Evolutionary conservation across 768 basidiomycete genomes (phyloP).

Genomic region (Leccinum rimulosum): DNA sequence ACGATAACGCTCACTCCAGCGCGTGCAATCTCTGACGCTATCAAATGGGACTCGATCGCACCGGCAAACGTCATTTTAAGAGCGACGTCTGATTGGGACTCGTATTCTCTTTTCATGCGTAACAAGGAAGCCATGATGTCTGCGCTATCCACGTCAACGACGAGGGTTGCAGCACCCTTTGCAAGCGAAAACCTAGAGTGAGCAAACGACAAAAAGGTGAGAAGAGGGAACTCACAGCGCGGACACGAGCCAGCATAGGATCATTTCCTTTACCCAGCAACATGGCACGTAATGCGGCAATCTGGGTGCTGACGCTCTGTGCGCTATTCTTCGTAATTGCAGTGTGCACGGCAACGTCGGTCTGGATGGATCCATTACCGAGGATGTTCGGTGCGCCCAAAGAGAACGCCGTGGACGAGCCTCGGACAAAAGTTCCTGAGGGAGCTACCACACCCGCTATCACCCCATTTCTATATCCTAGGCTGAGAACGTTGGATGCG

Average conservation of each 20-base stretch:
- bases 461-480: conserved; percentile 67
- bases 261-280: conserved; percentile 53
- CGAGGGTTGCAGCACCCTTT: conserved; percentile 62
- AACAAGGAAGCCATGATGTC: conserved; percentile 74
- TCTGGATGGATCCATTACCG: conserved; percentile 34
- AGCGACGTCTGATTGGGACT: conserved; percentile 51
- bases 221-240: conserved; percentile 8
- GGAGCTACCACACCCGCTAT: conserved; percentile 57
- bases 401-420: conserved; percentile 61
- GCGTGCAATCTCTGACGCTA: conserved; percentile 65
- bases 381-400: conserved; percentile 41
- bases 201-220: background rate
- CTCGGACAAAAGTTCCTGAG: conserved; percentile 51
- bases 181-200: background rate
- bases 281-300: conserved; percentile 60
- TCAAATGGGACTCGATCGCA: conserved; percentile 59
- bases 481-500: conserved; percentile 34
- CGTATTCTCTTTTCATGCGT: conserved; percentile 65
- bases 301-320: conserved; percentile 63
- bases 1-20: conserved; percentile 74
- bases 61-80: conserved; percentile 64
- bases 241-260: conserved; percentile 18
- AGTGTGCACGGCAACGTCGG: conserved; percentile 63
- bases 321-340: conserved; percentile 40
- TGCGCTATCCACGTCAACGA: conserved; percentile 64